Evolutionary conservation across 1,284 basidiomycete species (phyloP), one percentile per base, ranked within the genome.

Genomic region (Fistulina hepatica): DNA sequence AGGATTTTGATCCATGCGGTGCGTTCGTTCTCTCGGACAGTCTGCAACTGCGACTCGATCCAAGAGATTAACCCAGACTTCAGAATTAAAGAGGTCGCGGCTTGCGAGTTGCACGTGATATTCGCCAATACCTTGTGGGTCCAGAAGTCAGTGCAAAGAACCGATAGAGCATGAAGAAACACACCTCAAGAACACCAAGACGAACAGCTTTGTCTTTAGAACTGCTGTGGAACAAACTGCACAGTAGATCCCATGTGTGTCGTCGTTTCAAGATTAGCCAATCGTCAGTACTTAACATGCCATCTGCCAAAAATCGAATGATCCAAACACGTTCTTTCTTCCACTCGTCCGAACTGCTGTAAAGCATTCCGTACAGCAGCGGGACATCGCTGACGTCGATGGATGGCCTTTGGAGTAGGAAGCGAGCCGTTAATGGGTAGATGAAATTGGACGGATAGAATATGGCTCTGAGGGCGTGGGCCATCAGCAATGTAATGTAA

Each of bases 261-360:
- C 92, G 61, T 31, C 88, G 66, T 49, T 78, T 79, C 42, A 93
- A 61, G 2, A 91, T 71, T 23, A 67, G 69, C 89, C 91, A 94
- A 49, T 95, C 92, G 39, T 73, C 68, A 0, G 64, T 64, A 23
- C 73, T 71, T 40, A 68, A 65, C 66, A 90, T 78, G 1, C 84
- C 85, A 48, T 94, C 89, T 0, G 79, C 67, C 24, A 97, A 59
- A 55, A 91, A 84, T 28, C 80, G 70, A 28, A 97, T 61, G 34
- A 97, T 91, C 91, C 91, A 97, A 2, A 67, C 67, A 15, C 90
- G 68, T 51, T 97, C 89, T 52, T 78, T 81, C 59, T 78, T 81
- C 76, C 83, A 86, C 21, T 84, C 79, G 30, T 79, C 77, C 1
- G 78, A 67, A 41, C 67, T 77, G 49, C 77, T 81, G 55, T 91